Evolutionary conservation across 495 filamentous ascomycete species (phyloP).

Genomic region (Paragyromitra xinjiangensis): DNA sequence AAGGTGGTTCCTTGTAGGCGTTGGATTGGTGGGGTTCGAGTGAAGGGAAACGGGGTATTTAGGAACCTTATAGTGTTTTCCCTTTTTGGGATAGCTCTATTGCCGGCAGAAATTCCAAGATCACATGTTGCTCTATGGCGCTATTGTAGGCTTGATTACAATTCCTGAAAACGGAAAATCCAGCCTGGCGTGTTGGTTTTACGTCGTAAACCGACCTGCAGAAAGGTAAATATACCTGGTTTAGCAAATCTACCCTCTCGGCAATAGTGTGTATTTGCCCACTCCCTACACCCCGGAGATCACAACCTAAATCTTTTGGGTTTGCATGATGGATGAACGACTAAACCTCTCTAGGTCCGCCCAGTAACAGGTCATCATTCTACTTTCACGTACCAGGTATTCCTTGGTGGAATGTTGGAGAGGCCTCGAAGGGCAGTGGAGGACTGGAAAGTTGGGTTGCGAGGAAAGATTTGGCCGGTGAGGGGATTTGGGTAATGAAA

Average conservation of each 20-base stretch:
- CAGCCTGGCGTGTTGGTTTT: no score
- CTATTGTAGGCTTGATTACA: neutral
- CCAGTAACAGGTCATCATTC: no score
- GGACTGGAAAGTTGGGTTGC: no score
- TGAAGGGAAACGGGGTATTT: neutral
- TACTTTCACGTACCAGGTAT: no score
- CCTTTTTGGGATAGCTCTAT: neutral
- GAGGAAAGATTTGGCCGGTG: no score
- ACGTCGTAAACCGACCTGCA: no score
- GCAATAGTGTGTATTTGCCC: no score
- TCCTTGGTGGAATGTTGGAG: no score
- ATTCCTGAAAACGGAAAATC: neutral
- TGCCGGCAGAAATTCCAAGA: neutral
- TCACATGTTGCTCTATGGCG: slow-evolving; percentile 1
- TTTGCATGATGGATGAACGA: neutral
- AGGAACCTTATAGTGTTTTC: slow-evolving; percentile 13
- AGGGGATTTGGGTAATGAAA: no score
- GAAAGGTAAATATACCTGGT: no score
- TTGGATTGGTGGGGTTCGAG: neutral
- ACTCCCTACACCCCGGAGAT: neutral
- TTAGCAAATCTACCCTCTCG: no score
- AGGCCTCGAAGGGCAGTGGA: no score
- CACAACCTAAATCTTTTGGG: neutral
- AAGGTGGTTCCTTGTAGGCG: neutral
- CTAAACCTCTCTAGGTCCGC: neutral